Evolutionary conservation across 352 stramenopile species (phyloP).

Genomic region (Pythium phragmitis): DNA sequence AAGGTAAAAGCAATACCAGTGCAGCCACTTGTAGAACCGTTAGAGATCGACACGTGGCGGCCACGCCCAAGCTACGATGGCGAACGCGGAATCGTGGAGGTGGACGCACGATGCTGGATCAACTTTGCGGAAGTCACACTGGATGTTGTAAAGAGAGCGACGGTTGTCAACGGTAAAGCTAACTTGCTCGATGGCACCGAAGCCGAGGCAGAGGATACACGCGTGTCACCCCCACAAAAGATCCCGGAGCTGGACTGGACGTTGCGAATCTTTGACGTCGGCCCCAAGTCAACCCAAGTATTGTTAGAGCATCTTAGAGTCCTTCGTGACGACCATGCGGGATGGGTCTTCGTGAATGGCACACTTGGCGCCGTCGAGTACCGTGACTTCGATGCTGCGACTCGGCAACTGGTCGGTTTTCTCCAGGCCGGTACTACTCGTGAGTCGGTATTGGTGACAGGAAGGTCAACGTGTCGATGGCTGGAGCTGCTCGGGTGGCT

Average conservation of each 20-base stretch:
- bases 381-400: conserved; percentile 44
- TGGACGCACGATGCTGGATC: conserved; percentile 11
- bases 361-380: conserved; percentile 57
- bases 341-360: conserved; percentile 46
- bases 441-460: conserved; percentile 10
- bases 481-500: neutral
- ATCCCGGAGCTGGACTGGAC: conserved; percentile 51
- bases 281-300: conserved; percentile 41
- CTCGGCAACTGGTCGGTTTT: conserved; percentile 30
- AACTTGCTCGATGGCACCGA: conserved; percentile 14
- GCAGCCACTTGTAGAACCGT: conserved; percentile 22
- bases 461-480: conserved; percentile 23
- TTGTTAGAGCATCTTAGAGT: conserved; percentile 25
- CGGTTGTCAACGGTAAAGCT: conserved; percentile 15
- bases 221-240: neutral
- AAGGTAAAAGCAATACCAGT: neutral
- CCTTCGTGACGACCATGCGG: conserved; percentile 8
- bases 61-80: conserved; percentile 16
- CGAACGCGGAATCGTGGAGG: conserved; percentile 13
- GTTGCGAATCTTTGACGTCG: conserved; percentile 59
- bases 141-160: neutral
- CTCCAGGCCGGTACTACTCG: neutral
- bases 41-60: conserved; percentile 20
- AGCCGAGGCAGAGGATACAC: conserved; percentile 4
- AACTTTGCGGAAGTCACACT: conserved; percentile 13